Conservation (phyloP, 208 protist genomes). For the Acanthamoeba sp. region DNA sequence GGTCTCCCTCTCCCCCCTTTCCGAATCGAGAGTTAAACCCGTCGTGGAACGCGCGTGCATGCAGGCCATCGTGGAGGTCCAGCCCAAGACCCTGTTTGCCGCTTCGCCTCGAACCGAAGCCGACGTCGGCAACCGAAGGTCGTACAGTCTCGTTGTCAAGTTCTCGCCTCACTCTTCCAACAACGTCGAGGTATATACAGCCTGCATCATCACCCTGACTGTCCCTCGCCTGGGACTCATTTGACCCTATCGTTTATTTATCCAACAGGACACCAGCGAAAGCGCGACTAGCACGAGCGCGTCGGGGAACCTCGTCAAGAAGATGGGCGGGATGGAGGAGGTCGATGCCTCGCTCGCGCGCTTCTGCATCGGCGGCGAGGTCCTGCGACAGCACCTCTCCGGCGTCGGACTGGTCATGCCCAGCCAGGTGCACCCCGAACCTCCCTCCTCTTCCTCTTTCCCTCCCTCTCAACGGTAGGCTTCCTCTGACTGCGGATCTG, state of each 20-base stretch:
- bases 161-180: slow-evolving; percentile 35
- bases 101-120: background rate
- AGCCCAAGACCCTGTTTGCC: background rate
- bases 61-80: slow-evolving; percentile 8
- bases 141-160: slow-evolving; percentile 1
- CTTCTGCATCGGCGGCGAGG: slow-evolving; percentile 37
- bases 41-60: background rate
- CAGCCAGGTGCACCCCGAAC: background rate
- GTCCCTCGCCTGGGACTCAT: background rate
- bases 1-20: background rate
- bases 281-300: background rate
- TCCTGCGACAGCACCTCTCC: background rate
- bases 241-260: too few relatives aligned
- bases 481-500: background rate
- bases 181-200: background rate
- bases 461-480: too few relatives aligned
- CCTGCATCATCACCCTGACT: background rate
- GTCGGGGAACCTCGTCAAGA: background rate
- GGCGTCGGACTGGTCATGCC: slow-evolving; percentile 42
- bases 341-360: slow-evolving; percentile 10
- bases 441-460: background rate
- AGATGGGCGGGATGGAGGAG: background rate
- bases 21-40: background rate
- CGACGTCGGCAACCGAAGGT: background rate
- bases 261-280: background rate